Conservation (phyloP, 176 grass and related monocot genomes). For the Oryza coarctata region DNA sequence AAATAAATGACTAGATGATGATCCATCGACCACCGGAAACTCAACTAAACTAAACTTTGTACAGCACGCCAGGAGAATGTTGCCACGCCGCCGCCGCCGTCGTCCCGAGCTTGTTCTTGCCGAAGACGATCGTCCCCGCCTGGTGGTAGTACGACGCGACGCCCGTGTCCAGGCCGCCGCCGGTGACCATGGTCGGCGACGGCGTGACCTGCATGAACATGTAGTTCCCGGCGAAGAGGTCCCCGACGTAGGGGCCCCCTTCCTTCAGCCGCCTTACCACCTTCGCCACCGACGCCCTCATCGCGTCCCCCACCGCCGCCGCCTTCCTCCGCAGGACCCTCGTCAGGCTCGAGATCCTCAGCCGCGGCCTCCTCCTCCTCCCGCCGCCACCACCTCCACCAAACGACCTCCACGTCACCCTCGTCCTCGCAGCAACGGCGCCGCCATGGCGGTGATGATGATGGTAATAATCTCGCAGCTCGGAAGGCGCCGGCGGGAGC, state of each 20-base stretch:
- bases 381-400: background rate
- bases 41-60: conserved; percentile 30
- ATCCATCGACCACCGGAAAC: background rate
- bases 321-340: conserved; percentile 53
- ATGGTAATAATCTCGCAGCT: background rate
- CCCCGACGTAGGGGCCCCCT: conserved; percentile 61
- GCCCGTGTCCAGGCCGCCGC: conserved; percentile 1
- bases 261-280: conserved; percentile 67
- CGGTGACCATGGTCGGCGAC: conserved; percentile 26
- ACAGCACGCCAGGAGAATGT: background rate
- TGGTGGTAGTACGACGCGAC: conserved; percentile 36
- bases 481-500: background rate
- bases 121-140: background rate
- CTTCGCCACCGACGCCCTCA: conserved; percentile 51
- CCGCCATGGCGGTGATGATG: conserved; percentile 11
- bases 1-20: background rate
- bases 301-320: conserved; percentile 29
- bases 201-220: conserved; percentile 94
- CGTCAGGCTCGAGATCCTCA: conserved; percentile 57
- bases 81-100: background rate
- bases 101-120: background rate
- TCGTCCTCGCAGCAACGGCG: conserved; percentile 7
- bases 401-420: background rate
- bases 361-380: conserved; percentile 30
- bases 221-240: conserved; percentile 92